These are phyloP conservation scores for Collariella sp. DNA, from an alignment of 495 filamentous ascomycete genomes.

Conservation along the genomic window DNA sequence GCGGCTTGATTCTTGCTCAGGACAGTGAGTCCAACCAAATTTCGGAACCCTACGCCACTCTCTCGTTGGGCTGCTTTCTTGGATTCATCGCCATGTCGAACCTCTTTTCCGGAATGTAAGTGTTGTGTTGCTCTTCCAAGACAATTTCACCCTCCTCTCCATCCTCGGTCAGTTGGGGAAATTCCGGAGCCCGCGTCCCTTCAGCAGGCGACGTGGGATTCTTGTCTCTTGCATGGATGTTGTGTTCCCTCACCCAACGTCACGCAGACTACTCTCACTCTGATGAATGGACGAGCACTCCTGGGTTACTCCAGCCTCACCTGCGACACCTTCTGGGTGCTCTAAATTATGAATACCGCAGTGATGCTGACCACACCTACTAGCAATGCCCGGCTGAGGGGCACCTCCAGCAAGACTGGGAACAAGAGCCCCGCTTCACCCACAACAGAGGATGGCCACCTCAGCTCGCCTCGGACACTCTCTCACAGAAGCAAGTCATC, in stretches of 20 bases:
- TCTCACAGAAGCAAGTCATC: conserved; percentile 41
- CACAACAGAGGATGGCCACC: conserved; percentile 27
- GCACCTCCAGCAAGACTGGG: conserved; percentile 34
- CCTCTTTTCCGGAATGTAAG: conserved; percentile 75
- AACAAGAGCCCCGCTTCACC: conserved; percentile 36
- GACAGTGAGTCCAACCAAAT: too few relatives aligned
- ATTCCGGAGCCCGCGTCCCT: too few relatives aligned
- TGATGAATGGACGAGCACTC: not conserved
- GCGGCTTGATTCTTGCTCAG: too few relatives aligned
- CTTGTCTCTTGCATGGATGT: too few relatives aligned
- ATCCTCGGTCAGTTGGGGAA: not conserved
- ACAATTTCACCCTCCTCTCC: not conserved
- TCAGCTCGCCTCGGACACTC: conserved; percentile 36
- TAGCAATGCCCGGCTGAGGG: conserved; percentile 43
- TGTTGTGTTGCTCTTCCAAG: conserved; percentile 18
- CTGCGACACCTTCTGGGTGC: not conserved
- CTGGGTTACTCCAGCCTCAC: not conserved
- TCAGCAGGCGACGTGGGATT: too few relatives aligned
- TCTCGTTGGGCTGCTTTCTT: not conserved
- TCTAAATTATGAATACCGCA: not conserved
- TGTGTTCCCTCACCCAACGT: not conserved
- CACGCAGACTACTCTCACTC: not conserved
- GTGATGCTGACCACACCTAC: conserved; percentile 14
- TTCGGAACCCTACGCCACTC: too few relatives aligned
- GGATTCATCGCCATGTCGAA: conserved; percentile 52